Base-by-base conservation (phyloP, 805 yeast genomes). In the Tetrapisispora fleetii region DNA sequence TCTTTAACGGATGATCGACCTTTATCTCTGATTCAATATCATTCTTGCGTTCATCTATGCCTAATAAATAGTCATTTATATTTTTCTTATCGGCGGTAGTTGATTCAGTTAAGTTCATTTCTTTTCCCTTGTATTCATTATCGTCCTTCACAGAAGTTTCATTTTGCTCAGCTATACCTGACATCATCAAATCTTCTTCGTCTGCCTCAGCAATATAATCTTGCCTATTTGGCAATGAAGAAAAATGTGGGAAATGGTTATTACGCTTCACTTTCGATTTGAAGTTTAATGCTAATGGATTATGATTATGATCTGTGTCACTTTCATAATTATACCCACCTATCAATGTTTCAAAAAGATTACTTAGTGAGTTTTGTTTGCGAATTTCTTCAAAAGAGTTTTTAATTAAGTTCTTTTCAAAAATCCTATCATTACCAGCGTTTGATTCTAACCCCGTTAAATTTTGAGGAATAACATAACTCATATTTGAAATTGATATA, bases 151-250 rank as follows among this genome's bases (percentile, higher is more conserved):
- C 18, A 39, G 14, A 3, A 18, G 13, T 22, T 16, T 40, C n/a
- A 32, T 13, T 32, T 32, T 38, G 21, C n/a, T 38, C 33, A 7
- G 18, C 21, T 32, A 16, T 30, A 11, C 67, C 67, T 8, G 64
- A 55, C 64, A 62, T 62, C 48, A 63, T 35, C 40, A 50, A 49
- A 47, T 64, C 68, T 42, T 64, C 68, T 37, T 58, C 65, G 42
- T 64, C 66, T 33, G 58, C 39, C 33, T 42, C 39, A 18, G 48
- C 50, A 17, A 47, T 45, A 13, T 33, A 38, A 14, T 5, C 10
- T n/a, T 19, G 36, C n/a, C 18, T 16, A 19, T 43, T 28, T 11
- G 45, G 36, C 10, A 43, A 38, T 14, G 37, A 35, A 16, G 22
- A 8, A 8, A 37, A 46, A 13, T 47, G 18, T 11, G 56, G 54